These are phyloP conservation scores for Nephelium lappaceum DNA, from an alignment of 345 rosid species.

Conservation along the genomic window DNA sequence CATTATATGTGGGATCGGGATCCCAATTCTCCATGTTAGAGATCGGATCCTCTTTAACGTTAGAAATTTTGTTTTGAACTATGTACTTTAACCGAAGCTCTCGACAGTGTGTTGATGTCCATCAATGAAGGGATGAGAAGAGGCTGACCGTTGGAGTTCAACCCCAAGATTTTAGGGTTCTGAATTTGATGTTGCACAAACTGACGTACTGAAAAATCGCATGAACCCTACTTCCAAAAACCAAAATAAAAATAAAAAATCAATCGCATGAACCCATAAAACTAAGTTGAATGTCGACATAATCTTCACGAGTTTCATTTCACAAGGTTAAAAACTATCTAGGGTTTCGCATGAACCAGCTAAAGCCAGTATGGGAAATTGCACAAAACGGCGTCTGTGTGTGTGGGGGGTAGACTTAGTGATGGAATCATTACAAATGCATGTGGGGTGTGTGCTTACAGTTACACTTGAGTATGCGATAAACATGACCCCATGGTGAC, in stretches of 20 bases:
- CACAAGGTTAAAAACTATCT: neutral
- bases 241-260: no score
- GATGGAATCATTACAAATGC: neutral
- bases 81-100: no score
- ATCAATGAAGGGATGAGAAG: neutral
- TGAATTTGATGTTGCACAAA: neutral
- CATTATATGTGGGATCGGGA: no score
- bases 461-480: neutral
- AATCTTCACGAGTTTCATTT: neutral
- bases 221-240: no score
- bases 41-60: no score
- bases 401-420: neutral
- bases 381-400: neutral
- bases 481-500: neutral
- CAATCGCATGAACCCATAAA: neutral
- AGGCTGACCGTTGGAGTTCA: neutral
- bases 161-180: neutral
- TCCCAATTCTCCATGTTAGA: no score
- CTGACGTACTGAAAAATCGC: neutral
- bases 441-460: conserved; percentile 1
- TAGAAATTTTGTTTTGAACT: no score
- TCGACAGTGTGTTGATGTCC: no score
- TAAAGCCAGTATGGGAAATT: neutral
- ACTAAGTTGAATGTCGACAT: neutral
- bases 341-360: conserved; percentile 1